Evolutionary conservation across 2,329 filamentous ascomycete species (phyloP), one percentile per base, ranked within the genome.

Genomic region (Macrophomina tecta): DNA sequence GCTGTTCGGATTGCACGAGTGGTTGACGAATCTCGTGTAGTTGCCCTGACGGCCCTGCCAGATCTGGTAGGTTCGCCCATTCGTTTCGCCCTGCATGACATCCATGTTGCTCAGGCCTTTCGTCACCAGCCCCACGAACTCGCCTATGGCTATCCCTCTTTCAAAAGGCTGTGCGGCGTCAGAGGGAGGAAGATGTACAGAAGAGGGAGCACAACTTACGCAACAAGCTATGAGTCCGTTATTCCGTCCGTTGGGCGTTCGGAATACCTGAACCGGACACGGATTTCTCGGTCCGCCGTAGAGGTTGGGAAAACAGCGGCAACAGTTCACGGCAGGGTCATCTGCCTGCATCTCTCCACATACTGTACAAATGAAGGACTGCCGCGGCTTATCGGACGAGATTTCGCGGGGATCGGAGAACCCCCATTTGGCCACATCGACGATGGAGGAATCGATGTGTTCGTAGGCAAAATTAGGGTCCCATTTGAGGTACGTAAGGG

Each of bases 21-120:
- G 83, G 72, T 87, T 88, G 48, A 87, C 82, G 70, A 88, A 88
- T 0, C 85, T 79, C 1, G 85, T 87, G 69, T 84, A 86, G 70
- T 88, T 88, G 3, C 86, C 84, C 73, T 82, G 80, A 64, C 76
- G 75, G 0, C 85, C 85, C 71, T 88, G 86, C 79, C 82, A 88
- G 65, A 88, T 87, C 71, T 88, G 86, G 70, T 87, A 88, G 0
- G 77, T 78, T 0, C 79, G 84, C 69, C 86, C 83, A 68, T 86
- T 86, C 0, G 80, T 79, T 0, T 79, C 80, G 34, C 80, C 80
- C 23, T 64, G 61, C 85, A 88, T 86, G 8, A 87, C 85, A 69
- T 88, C 86, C 12, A 84, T 75, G 67, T 83, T 82, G 6, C 79
- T 74, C 9, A 87, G 75, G 2, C 82, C 84, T 63, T 81, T 83